A percentile compares a stretch with the other conserved stretches of the same genome.
Evolutionary conservation across 2,329 filamentous ascomycete species (phyloP).

Genomic region (Colletotrichum noveboracense): DNA sequence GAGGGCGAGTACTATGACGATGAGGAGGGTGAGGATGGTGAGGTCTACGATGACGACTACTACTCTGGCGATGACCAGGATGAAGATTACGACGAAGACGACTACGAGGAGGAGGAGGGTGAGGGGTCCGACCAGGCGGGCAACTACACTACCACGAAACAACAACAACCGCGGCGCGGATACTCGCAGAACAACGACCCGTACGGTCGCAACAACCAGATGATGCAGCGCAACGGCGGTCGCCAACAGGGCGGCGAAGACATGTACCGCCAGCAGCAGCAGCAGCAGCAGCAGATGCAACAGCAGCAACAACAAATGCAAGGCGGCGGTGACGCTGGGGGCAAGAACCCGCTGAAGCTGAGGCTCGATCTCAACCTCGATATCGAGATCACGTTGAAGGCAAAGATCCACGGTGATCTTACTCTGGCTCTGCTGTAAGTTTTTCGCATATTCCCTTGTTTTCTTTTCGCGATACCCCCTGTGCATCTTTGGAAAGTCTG

Average conservation of each 20-base stretch:
- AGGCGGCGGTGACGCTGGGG: slow-evolving; percentile 25
- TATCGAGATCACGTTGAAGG: slow-evolving; percentile 80
- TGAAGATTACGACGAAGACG: slow-evolving; percentile 25
- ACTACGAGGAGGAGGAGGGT: slow-evolving; percentile 21
- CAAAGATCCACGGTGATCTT: slow-evolving; percentile 78
- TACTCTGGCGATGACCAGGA: slow-evolving; percentile 21
- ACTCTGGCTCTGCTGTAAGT: slow-evolving; percentile 74
- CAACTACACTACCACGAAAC: slow-evolving; percentile 10
- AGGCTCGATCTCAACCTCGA: slow-evolving; percentile 71
- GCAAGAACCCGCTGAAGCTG: slow-evolving; percentile 27
- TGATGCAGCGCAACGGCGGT: background rate
- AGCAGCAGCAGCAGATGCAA: slow-evolving; percentile 27
- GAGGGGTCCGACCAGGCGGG: slow-evolving; percentile 6
- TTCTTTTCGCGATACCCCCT: background rate
- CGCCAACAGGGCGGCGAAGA: slow-evolving; percentile 19
- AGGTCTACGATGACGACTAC: slow-evolving; percentile 21
- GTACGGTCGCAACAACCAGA: background rate
- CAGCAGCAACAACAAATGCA: slow-evolving; percentile 22
- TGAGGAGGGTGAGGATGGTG: background rate
- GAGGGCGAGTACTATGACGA: slow-evolving; percentile 1
- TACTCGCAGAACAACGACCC: background rate
- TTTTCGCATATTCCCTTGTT: background rate
- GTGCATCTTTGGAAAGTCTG: background rate
- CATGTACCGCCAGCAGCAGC: slow-evolving; percentile 3
- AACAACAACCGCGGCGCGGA: background rate